Evolutionary conservation across 306 rosid species (phyloP).

Genomic region (Trichosanthes truncata): DNA sequence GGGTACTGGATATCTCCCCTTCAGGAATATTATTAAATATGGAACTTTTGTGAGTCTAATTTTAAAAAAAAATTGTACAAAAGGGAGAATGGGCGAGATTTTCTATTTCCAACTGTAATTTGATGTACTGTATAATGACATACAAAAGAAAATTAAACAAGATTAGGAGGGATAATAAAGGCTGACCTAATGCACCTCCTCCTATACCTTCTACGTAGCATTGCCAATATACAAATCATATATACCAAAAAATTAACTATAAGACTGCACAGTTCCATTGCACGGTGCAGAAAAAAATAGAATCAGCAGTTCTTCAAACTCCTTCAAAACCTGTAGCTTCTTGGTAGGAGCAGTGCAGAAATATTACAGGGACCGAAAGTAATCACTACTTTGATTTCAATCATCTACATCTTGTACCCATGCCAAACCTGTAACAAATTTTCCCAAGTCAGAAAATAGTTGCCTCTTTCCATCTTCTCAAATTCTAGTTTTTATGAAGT

Average conservation of each 20-base stretch:
- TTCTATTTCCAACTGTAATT: not conserved
- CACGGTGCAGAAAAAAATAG: conserved; percentile 28
- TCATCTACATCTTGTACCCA: conserved; percentile 91
- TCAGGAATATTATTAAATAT: not conserved
- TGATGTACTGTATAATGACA: not conserved
- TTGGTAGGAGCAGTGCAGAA: conserved; percentile 1
- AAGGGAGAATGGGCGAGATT: not conserved
- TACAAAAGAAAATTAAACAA: not conserved
- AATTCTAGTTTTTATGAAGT: not conserved
- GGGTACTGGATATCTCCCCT: not conserved
- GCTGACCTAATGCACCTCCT: not conserved
- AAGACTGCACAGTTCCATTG: conserved; percentile 40
- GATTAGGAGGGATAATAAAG: not conserved
- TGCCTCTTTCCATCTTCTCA: not conserved
- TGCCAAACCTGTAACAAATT: conserved; percentile 55
- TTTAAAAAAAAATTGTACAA: not conserved
- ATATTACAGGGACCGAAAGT: conserved; percentile 12
- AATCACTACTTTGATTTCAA: conserved; percentile 19
- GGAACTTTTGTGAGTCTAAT: not conserved
- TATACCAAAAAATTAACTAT: conserved; percentile 34
- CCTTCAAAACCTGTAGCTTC: conserved; percentile 15
- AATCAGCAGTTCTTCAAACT: conserved; percentile 1
- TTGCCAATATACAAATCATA: conserved; percentile 41
- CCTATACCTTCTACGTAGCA: conserved; percentile 24
- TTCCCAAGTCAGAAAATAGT: not conserved